A percentile compares a stretch with the other conserved stretches of the same genome.
phyloP scores from a whole-genome alignment of 2,329 filamentous ascomycete species.

The Epichloe sp. region DNA sequence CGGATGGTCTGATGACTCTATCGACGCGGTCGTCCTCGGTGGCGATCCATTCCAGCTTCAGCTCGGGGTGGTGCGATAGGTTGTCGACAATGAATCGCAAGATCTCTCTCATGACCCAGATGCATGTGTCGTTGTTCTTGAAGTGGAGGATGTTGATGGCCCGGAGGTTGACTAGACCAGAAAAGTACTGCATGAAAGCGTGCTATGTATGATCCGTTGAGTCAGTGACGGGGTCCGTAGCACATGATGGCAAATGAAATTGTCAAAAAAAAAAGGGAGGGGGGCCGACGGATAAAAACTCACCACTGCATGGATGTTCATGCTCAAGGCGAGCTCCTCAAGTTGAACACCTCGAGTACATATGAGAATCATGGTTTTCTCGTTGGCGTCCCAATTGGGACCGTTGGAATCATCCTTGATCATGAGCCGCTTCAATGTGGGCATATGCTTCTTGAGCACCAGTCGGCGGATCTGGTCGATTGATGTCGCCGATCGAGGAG shows the following conservation, averaged over 20 bases:
- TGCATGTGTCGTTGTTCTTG: conserved; percentile 41
- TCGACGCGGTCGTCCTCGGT: conserved; percentile 38
- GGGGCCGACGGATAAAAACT: conserved; percentile 12
- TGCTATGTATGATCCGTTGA: conserved; percentile 33
- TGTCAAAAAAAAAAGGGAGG: no score
- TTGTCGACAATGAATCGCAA: conserved; percentile 46
- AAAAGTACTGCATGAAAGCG: conserved; percentile 40
- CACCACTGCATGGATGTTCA: conserved; percentile 42
- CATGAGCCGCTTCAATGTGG: conserved; percentile 41
- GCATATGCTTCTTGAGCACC: conserved; percentile 44
- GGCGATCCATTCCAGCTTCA: conserved; percentile 46
- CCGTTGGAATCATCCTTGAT: conserved; percentile 42
- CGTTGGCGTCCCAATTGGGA: conserved; percentile 42
- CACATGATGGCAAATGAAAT: no score
- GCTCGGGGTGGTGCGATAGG: conserved; percentile 38
- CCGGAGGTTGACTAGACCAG: conserved; percentile 32
- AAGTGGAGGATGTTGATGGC: conserved; percentile 44
- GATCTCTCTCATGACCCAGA: conserved; percentile 43
- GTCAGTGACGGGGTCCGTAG: not conserved
- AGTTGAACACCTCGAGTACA: conserved; percentile 35
- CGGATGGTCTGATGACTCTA: conserved; percentile 30
- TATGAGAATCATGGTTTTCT: conserved; percentile 40
- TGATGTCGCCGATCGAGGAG: conserved; percentile 33
- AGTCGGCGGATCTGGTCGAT: conserved; percentile 46
- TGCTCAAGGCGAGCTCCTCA: conserved; percentile 41